Evolutionary conservation across 768 basidiomycete species (phyloP), one percentile per base, ranked within the genome.

Genomic region (Lactarius indigo): DNA sequence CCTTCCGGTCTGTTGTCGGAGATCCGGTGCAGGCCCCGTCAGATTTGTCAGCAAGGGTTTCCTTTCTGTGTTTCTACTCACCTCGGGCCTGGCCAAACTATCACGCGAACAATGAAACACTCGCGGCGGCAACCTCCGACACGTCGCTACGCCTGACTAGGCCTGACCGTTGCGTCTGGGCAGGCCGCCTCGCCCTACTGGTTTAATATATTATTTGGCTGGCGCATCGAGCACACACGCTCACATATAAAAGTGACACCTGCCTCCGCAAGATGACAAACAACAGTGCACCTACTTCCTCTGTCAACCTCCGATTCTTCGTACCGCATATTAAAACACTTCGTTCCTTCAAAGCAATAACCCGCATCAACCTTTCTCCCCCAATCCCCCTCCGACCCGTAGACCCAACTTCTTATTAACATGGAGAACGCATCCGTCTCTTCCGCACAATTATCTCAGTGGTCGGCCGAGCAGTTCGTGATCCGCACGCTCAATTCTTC

Each of bases 401-500:
- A 31, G 6, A 17, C 50, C 50, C 13, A 15, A 44, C 42, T 37
- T 6, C 13, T 18, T 28, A 39, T 39, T 4, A 18, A 26, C 41
- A 69, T 69, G 68, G 33, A 65, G 37, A 67, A 66, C 68, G 2
- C 60, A 57, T 61, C 59, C n/a, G 12, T 63, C 50, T 55, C 65
- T 50, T 44, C 56, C 18, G 39, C 47, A 2, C 33, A 56, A 20
- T 57, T 59, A 6, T 1, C 31, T 33, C 58, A 50, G 41, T 59
- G 57, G 61, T 39, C 66, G 13, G 56, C 59, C 52, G 69, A 69
- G 18, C 54, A 64, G 35, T 61, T 64, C 52, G 42, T 62, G 31
- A 56, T 70, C 63, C 69, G 69, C 20, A 54, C 67, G 5, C 69
- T 70, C 44, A 62, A 59, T 23, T 64, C 67, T 9, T 68, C 69